Percentiles rank a stretch among this genome's conserved stretches.
phyloP scores from a whole-genome alignment of 1,284 basidiomycete genomes.

The Moniliophthora roreri region DNA sequence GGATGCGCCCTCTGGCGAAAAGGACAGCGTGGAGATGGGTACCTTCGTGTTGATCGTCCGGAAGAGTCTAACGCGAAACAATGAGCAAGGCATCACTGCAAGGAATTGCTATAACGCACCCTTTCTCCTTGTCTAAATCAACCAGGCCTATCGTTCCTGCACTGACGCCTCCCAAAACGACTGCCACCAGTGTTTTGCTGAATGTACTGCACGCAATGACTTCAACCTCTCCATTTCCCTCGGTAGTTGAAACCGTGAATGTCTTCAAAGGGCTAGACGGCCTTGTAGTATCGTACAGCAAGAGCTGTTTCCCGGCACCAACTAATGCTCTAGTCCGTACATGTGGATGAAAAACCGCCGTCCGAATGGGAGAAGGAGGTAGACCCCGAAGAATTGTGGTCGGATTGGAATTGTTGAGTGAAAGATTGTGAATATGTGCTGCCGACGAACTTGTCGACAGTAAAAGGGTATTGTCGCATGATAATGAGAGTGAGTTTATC shows the following conservation, averaged over 20 bases:
- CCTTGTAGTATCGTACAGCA: constrained; percentile 62
- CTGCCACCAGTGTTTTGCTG: constrained; percentile 66
- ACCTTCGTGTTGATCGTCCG: constrained; percentile 52
- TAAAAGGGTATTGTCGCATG: constrained; percentile 56
- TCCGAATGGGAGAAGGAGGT: constrained; percentile 34
- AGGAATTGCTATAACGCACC: constrained; percentile 39
- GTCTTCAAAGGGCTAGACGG: constrained; percentile 54
- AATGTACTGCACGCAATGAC: constrained; percentile 66
- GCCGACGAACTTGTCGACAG: constrained; percentile 51
- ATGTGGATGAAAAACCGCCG: constrained; percentile 62
- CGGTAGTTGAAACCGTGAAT: constrained; percentile 47
- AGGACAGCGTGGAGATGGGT: constrained; percentile 54
- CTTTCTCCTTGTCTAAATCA: constrained; percentile 73
- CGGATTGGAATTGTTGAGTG: constrained; percentile 35
- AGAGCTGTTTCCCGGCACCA: constrained; percentile 48
- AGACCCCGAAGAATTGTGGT: constrained; percentile 55
- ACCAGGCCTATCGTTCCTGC: constrained; percentile 52
- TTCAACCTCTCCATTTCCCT: constrained; percentile 46
- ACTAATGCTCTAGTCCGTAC: constrained; percentile 57
- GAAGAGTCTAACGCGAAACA: constrained; percentile 43
- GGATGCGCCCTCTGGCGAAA: constrained; percentile 66
- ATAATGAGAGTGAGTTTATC: constrained; percentile 54
- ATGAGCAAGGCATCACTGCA: not conserved
- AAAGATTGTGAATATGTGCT: constrained; percentile 61
- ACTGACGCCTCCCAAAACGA: constrained; percentile 40